phyloP scores from a whole-genome alignment of 306 rosid genomes.

The Begonia fuchsioides region DNA sequence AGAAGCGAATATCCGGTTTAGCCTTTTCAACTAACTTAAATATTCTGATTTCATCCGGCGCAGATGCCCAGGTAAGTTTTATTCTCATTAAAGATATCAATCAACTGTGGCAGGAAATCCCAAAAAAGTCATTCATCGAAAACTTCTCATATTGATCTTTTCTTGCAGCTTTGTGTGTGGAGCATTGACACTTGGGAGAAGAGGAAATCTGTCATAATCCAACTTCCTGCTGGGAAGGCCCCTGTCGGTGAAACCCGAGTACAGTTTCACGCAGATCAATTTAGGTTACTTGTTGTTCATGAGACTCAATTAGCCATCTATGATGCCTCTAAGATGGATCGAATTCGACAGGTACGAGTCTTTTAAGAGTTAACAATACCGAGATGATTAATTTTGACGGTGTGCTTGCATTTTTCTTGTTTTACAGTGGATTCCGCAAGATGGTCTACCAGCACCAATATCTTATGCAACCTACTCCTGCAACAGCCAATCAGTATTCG shows the following conservation, averaged over 20 bases:
- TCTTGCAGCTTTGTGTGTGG: constrained; percentile 67
- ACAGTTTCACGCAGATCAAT: constrained; percentile 70
- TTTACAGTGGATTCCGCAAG: constrained; percentile 86
- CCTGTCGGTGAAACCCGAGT: constrained; percentile 63
- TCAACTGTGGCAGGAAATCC: not conserved
- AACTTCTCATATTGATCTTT: constrained; percentile 2
- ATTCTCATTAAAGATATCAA: not conserved
- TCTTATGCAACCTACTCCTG: constrained; percentile 65
- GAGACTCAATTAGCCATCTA: constrained; percentile 79
- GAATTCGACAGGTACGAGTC: constrained; percentile 55
- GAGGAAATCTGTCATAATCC: constrained; percentile 54
- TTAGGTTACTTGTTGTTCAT: constrained; percentile 56
- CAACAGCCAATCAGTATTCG: constrained; percentile 51
- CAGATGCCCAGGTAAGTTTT: constrained; percentile 68
- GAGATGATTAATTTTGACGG: constrained; percentile 4
- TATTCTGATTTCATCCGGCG: constrained; percentile 71
- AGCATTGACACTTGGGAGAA: constrained; percentile 94
- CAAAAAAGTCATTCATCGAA: too few relatives aligned
- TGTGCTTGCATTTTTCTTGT: constrained; percentile 2
- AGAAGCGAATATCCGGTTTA: constrained; percentile 62
- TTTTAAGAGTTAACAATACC: constrained; percentile 1
- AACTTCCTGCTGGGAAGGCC: constrained; percentile 54
- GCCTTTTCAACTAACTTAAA: constrained; percentile 69
- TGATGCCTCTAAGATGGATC: constrained; percentile 81
- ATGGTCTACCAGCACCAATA: constrained; percentile 48